phyloP scores from a whole-genome alignment of 345 rosid genomes.

The Crucihimalaya himalaica region DNA sequence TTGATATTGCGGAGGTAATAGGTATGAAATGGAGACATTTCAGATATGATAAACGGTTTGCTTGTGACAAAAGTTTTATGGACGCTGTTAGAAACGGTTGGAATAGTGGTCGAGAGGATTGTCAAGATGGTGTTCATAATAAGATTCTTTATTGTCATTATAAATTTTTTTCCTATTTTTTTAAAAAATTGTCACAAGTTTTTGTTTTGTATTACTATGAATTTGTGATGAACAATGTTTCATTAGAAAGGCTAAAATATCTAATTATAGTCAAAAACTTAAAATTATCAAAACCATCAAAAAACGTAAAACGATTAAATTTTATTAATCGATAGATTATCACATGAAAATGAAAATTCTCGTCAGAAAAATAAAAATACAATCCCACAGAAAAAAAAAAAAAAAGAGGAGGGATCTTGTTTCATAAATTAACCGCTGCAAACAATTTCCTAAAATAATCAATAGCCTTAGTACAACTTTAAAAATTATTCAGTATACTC shows the following conservation, averaged over 20 bases:
- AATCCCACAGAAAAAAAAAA: not conserved
- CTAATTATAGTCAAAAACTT: not conserved
- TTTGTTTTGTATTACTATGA: too few species aligned
- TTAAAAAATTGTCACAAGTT: too few species aligned
- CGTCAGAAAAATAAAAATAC: not conserved
- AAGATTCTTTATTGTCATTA: too few species aligned
- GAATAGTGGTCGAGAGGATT: too few species aligned
- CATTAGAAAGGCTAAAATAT: not conserved
- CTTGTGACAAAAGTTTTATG: too few species aligned
- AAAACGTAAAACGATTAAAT: not conserved
- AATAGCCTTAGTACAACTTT: not conserved
- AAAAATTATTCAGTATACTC: not conserved
- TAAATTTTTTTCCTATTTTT: too few species aligned
- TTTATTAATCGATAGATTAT: not conserved
- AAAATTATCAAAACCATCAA: not conserved
- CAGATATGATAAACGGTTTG: too few species aligned
- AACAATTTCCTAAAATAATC: not conserved
- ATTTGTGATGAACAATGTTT: too few species aligned
- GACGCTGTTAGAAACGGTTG: too few species aligned
- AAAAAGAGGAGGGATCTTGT: not conserved
- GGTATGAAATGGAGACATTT: too few species aligned
- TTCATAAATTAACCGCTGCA: not conserved
- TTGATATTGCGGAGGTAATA: too few species aligned
- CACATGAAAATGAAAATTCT: not conserved
- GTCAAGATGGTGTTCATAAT: too few species aligned